phyloP scores from a whole-genome alignment of 2,329 filamentous ascomycete genomes.

The Exophiala calicioides region DNA sequence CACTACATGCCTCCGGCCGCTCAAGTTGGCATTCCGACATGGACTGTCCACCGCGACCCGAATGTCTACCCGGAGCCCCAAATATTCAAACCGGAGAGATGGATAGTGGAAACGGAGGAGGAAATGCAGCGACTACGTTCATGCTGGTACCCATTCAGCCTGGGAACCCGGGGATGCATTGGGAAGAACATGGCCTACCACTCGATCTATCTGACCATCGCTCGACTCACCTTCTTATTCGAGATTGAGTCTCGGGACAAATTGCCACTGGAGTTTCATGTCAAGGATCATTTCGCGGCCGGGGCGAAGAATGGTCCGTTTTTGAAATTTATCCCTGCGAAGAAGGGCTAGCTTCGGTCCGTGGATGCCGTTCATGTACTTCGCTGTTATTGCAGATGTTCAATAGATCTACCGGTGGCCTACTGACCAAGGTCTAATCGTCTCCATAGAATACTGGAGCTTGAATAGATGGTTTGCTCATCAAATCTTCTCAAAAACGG shows the following conservation, averaged over 20 bases:
- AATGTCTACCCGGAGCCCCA: constrained; percentile 38
- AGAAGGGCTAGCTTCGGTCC: too few relatives aligned
- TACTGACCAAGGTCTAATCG: too few relatives aligned
- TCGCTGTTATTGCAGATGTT: too few relatives aligned
- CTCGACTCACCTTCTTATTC: too few relatives aligned
- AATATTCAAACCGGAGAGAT: constrained; percentile 43
- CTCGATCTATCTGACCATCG: too few relatives aligned
- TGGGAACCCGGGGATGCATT: too few relatives aligned
- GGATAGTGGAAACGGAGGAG: constrained; percentile 40
- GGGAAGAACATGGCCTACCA: too few relatives aligned
- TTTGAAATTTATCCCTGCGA: constrained; percentile 6
- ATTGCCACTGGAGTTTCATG: constrained; percentile 7
- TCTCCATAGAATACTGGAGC: too few relatives aligned
- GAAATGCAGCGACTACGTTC: constrained; percentile 27
- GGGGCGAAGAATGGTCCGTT: constrained; percentile 5
- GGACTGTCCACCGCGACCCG: constrained; percentile 41
- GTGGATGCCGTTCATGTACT: too few relatives aligned
- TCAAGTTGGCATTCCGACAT: constrained; percentile 37
- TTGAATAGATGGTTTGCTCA: too few relatives aligned
- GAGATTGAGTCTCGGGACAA: constrained; percentile 1
- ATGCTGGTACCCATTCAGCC: constrained; percentile 30
- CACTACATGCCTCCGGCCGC: constrained; percentile 36
- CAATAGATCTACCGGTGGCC: too few relatives aligned
- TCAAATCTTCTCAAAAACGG: too few relatives aligned
- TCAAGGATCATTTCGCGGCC: constrained; percentile 11